Evolutionary conservation across 2,329 filamentous ascomycete species (phyloP).

Genomic region (Xylaria sp.): DNA sequence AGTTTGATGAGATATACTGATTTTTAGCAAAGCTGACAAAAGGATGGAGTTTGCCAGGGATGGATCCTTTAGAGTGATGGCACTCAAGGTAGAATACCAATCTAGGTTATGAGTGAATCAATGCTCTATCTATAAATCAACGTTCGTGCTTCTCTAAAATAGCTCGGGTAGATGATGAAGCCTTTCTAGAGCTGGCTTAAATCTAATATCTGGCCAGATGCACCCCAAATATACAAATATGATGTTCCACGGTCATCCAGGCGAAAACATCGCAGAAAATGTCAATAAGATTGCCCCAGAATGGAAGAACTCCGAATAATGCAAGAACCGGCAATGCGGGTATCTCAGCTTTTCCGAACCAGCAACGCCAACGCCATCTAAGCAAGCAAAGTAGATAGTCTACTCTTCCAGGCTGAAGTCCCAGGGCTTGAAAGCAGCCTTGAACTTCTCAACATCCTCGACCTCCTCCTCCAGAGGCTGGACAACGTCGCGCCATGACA

Average conservation of each 20-base stretch:
- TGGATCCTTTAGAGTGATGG: no score
- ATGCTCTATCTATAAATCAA: not conserved
- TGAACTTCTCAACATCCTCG: constrained; percentile 81
- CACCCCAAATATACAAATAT: constrained; percentile 14
- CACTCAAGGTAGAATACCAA: not conserved
- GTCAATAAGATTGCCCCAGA: not conserved
- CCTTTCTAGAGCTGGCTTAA: not conserved
- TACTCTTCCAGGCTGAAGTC: constrained; percentile 74
- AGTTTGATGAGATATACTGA: constrained; percentile 36
- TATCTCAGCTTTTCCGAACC: constrained; percentile 43
- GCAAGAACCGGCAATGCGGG: constrained; percentile 41
- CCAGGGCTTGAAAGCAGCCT: constrained; percentile 83
- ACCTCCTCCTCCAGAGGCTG: constrained; percentile 84
- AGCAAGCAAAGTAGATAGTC: constrained; percentile 19
- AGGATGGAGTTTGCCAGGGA: not conserved
- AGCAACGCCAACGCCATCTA: constrained; percentile 37
- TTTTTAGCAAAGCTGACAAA: not conserved
- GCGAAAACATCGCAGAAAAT: constrained; percentile 7
- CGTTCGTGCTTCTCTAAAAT: not conserved
- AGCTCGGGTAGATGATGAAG: not conserved
- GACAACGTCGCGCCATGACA: constrained; percentile 85
- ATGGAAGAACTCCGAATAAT: constrained; percentile 34
- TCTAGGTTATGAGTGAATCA: no score
- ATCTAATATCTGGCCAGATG: not conserved
- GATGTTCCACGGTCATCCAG: not conserved